Evolutionary conservation across 768 basidiomycete genomes (phyloP), one percentile per base, ranked within the genome.

Genomic region (Lentinus brumalis): DNA sequence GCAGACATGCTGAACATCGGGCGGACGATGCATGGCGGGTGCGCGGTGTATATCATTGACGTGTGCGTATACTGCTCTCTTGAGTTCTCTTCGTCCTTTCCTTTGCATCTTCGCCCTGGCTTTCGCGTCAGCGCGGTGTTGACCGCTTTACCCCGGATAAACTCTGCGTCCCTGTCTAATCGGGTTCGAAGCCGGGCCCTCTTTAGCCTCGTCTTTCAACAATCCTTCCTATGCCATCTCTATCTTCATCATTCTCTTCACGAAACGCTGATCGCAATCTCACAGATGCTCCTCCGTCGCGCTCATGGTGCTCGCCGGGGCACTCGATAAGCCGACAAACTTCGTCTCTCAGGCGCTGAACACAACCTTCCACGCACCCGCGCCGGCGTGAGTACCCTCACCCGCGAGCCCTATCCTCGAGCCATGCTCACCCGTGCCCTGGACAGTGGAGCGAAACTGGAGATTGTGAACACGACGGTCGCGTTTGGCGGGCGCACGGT

Each of bases 311-410:
- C 62, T 66, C 21, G 59, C 53, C 4, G 59, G 57, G 38, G 54
- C 51, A 3, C 56, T 50, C 1, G 44, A 31, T 2, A 59, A 63
- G 46, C 59, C 62, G 11, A 53, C 51, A 39, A 44, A 62, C 26
- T 54, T 54, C 32, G 66, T 67, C 46, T 64, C 66, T n/a, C 66
- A 67, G 26, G 56, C 63, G 1, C 35, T 67, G 29, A 64, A 53
- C 56, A 67, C 63, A 32, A 52, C 58, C 16, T 67, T 56, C 53
- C 66, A 67, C 46, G 66, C 66, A 8, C 62, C 62, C 8, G 62
- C 49, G 21, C 50, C 55, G 8, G 50, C 41, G 62, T 64, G 42
- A 47, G 62, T 60, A 16, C 26, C 5, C 26, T 26, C 8, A 26
- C 9, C 8, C 16, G 15, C 39, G 59, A 46, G 8, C 30, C 40